Base-by-base conservation (phyloP, 2,329 filamentous ascomycete genomes). In the Cladophialophora psammophila region DNA sequence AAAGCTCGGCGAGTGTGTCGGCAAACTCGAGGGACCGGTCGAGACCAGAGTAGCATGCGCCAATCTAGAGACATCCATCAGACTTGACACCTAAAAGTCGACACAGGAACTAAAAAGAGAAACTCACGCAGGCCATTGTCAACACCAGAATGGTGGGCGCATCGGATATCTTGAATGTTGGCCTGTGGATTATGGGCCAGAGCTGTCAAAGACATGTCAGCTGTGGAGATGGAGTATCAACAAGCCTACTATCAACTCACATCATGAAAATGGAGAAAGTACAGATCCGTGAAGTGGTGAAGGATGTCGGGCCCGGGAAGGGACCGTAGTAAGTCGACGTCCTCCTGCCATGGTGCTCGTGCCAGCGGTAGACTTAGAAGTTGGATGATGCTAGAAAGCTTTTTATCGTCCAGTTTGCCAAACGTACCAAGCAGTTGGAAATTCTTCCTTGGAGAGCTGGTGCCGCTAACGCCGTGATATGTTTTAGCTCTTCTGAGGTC, bases 231-330 rank as follows among this genome's bases (percentile, higher is more conserved):
- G 3, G 38, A 13, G 15, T 5, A 35, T 26, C 13, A 8, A 20
- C 45, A 50, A 9, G 18, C 3, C 13, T 32, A 7, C 20, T 32
- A 1, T 34, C 20, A 9, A 60, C 38, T 60, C n/a, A 60, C 57
- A 20, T 62, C 48, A 40, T 62, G 60, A 34, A 62, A 62, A 54
- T 62, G 60, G 13, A 62, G 20, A 34, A 62, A 62, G 50, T 62
- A 62, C 18, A 62, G 10, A n/a, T 62, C 50, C 6, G 50, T 50
- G n/a, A 62, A 62, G 34, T 62, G 60, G 31, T 62, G 48, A n/a
- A 62, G 60, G 26, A 62, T 55, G n/a, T 62, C 50, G 2, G 60
- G 48, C 8, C 50, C 38, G 10, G 60, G 60, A 4, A 62, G 35
- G 4, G 34, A 36, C 6, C 50, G 10, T n/a, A 55, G 13, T 12